Conservation (phyloP, 2,329 filamentous ascomycete species). For the Ascochyta fabae region DNA sequence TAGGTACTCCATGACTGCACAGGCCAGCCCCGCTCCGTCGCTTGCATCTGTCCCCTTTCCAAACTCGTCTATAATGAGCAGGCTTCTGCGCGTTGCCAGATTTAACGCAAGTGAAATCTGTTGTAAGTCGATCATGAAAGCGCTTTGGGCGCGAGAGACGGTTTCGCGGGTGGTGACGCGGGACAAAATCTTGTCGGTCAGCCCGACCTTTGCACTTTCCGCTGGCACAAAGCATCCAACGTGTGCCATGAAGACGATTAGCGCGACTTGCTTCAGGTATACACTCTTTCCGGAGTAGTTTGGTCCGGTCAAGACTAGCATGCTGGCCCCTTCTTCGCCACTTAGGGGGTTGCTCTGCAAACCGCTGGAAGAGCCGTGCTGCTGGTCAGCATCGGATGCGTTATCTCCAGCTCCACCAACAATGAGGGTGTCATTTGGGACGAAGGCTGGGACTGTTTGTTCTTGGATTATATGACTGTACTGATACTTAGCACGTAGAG, state of each 20-base stretch:
- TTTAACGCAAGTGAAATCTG: slow-evolving; percentile 81
- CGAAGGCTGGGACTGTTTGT: slow-evolving; percentile 77
- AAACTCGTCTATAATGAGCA: slow-evolving; percentile 94
- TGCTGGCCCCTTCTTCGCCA: slow-evolving; percentile 60
- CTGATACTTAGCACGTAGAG: not conserved
- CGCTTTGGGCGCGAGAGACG: slow-evolving; percentile 68
- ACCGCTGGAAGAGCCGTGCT: not conserved
- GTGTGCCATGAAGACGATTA: slow-evolving; percentile 92
- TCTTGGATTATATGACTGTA: slow-evolving; percentile 82
- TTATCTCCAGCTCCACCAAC: slow-evolving; percentile 59
- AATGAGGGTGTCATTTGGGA: slow-evolving; percentile 81
- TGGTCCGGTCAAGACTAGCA: slow-evolving; percentile 85
- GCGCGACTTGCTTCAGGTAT: slow-evolving; percentile 89
- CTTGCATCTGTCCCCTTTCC: slow-evolving; percentile 71
- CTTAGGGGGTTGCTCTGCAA: not conserved
- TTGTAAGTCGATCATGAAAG: slow-evolving; percentile 83
- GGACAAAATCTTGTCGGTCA: slow-evolving; percentile 93
- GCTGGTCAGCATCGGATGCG: not conserved
- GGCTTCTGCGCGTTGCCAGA: slow-evolving; percentile 74
- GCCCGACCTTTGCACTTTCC: slow-evolving; percentile 73
- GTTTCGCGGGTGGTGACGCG: slow-evolving; percentile 78
- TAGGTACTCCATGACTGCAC: slow-evolving; percentile 65
- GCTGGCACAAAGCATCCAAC: slow-evolving; percentile 90
- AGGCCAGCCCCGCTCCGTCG: slow-evolving; percentile 70
- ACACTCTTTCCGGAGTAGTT: slow-evolving; percentile 98